phyloP scores from a whole-genome alignment of 2,329 filamentous ascomycete species.

The Botryotinia convoluta region DNA sequence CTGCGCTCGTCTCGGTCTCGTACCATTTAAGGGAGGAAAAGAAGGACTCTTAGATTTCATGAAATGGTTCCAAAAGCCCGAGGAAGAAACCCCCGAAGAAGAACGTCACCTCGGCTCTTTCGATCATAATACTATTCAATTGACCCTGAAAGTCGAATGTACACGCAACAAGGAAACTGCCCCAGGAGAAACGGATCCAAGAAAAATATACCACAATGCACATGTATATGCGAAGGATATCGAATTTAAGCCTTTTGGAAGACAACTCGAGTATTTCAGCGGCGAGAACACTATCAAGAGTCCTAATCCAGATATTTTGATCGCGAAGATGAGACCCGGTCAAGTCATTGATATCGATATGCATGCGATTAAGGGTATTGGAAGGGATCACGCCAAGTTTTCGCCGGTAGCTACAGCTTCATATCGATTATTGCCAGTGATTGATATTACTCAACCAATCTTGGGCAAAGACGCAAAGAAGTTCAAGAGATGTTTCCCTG shows the following conservation, averaged over 20 bases:
- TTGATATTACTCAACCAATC: conserved; percentile 80
- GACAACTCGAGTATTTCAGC: conserved; percentile 66
- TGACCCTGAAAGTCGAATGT: conserved; percentile 77
- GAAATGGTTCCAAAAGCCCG: conserved; percentile 75
- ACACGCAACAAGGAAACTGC: conserved; percentile 72
- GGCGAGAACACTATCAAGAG: conserved; percentile 68
- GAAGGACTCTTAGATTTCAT: conserved; percentile 75
- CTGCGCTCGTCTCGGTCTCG: conserved; percentile 81
- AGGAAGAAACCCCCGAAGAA: conserved; percentile 56
- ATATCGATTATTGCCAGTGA: conserved; percentile 86
- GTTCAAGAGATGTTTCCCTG: conserved; percentile 85
- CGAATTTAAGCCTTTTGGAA: conserved; percentile 71
- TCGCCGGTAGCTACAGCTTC: conserved; percentile 93
- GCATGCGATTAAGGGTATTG: conserved; percentile 94
- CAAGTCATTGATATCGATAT: conserved; percentile 84
- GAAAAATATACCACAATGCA: conserved; percentile 80
- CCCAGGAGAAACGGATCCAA: conserved; percentile 73
- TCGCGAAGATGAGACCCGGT: conserved; percentile 89
- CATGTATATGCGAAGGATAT: conserved; percentile 80
- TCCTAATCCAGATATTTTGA: conserved; percentile 86
- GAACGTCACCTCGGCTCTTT: conserved; percentile 53
- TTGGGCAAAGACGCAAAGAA: conserved; percentile 83
- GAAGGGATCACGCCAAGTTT: conserved; percentile 94
- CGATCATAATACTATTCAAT: conserved; percentile 84
- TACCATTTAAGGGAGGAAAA: conserved; percentile 79